Base-by-base conservation (phyloP, 768 basidiomycete species). In the Panus rudis region DNA sequence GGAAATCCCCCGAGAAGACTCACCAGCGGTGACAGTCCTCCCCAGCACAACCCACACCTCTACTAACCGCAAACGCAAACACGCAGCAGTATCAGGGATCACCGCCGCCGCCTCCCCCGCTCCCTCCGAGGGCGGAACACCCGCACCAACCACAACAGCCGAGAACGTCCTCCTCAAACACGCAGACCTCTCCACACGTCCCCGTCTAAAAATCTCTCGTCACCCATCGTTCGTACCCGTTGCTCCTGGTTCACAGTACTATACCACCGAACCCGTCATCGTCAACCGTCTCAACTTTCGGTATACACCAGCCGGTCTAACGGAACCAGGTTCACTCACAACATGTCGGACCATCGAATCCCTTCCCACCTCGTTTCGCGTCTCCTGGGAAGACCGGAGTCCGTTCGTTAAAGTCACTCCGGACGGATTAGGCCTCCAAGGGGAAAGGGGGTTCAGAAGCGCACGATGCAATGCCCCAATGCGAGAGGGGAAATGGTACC, bases 301-400 rank as follows among this genome's bases (percentile, higher is more conserved):
- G 33, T 91, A 91, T 49, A 70, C 78, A 8, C 87, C 88, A 20
- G 87, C 87, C 0, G 87, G 88, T 37, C 78, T 88, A 50, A 73
- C 76, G 19, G 74, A 73, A 0, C 70, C 69, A 7, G 79, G 78
- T 13, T 71, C 71, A 44, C 63, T 69, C 7, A 58, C 76, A 11
- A 72, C 84, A 12, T 91, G 84, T 55, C 77, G 87, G 12, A 84
- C 84, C 3, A 90, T 92, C 54, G 88, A 92, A 64, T 81, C 78
- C 54, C 72, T 73, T 13, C 92, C 92, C 0, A 71, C 75, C 1
- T 61, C 64, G 4, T 83, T 72, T 58, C 75, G 90, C 38, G 76
- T 91, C 47, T 82, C 84, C 57, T 94, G 92, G 92, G 91, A 93
- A 60, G 92, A 96, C 62, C 78, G 92, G 19, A 88, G 81, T 52